Conservation (phyloP, 2,329 filamentous ascomycete species). For the Alternaria gaisen region DNA sequence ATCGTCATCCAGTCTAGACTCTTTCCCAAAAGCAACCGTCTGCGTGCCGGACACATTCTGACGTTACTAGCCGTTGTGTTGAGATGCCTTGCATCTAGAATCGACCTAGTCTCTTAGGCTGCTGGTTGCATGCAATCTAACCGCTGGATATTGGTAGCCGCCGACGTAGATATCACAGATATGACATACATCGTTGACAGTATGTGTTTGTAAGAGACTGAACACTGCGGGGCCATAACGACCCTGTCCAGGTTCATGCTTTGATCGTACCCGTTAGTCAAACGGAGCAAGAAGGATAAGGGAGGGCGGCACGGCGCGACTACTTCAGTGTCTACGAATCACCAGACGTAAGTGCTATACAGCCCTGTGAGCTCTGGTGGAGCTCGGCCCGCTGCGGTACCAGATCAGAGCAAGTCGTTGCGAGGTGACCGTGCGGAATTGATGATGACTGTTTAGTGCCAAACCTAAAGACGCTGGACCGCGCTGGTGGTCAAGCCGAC, state of each 20-base stretch:
- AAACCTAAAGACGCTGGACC: constrained; percentile 6
- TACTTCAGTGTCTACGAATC: constrained; percentile 35
- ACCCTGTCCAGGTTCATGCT: constrained; percentile 9
- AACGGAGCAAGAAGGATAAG: constrained; percentile 16
- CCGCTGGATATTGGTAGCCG: constrained; percentile 21
- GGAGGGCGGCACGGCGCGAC: constrained; percentile 44
- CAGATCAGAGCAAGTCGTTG: constrained; percentile 19
- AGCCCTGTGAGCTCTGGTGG: constrained; percentile 30
- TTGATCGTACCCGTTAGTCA: constrained; percentile 10
- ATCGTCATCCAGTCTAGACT: background rate
- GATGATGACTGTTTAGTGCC: constrained; percentile 15
- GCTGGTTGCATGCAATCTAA: constrained; percentile 12
- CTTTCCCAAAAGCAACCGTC: background rate
- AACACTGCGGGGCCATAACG: constrained; percentile 8
- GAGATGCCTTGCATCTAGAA: constrained; percentile 4
- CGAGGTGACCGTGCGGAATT: constrained; percentile 15
- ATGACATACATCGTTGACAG: constrained; percentile 19
- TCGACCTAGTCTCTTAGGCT: background rate
- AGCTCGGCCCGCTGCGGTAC: constrained; percentile 34
- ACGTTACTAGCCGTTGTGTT: background rate
- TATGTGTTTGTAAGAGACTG: constrained; percentile 1
- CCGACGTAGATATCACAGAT: constrained; percentile 15
- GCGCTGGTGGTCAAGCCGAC: constrained; percentile 11
- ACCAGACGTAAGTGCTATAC: constrained; percentile 19
- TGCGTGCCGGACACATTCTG: constrained; percentile 1